Conservation (phyloP, 805 yeast species). For the Candida hispaniensis region DNA sequence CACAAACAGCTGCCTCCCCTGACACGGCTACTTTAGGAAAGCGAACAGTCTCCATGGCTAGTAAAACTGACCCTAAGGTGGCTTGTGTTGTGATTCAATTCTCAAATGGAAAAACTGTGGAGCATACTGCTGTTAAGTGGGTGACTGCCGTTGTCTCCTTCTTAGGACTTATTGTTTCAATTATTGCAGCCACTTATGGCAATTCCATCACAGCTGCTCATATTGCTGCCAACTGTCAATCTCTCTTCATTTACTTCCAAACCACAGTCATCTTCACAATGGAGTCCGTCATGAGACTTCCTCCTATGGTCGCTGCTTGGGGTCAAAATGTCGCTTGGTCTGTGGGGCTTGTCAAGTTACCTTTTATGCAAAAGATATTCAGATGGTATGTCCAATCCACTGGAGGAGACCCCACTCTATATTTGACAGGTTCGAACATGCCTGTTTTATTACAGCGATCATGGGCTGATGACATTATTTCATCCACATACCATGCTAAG, state of each 20-base stretch:
- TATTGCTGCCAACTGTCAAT: conserved; percentile 74
- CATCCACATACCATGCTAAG: neutral
- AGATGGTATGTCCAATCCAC: conserved; percentile 93
- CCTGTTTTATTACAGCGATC: conserved; percentile 59
- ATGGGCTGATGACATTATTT: neutral
- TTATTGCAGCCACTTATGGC: conserved; percentile 72
- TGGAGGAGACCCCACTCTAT: conserved; percentile 73
- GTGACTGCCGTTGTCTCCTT: conserved; percentile 89
- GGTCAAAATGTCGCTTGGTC: conserved; percentile 89
- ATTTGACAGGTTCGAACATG: conserved; percentile 45
- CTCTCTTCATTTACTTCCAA: conserved; percentile 80
- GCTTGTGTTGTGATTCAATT: conserved; percentile 73
- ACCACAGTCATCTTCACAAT: conserved; percentile 72
- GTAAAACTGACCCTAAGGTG: conserved; percentile 32
- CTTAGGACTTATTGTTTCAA: conserved; percentile 72
- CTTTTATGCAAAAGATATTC: conserved; percentile 76
- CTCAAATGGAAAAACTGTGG: conserved; percentile 67
- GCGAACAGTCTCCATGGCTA: too few relatives aligned
- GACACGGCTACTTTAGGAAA: too few relatives aligned
- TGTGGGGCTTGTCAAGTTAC: conserved; percentile 72
- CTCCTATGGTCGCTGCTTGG: conserved; percentile 92
- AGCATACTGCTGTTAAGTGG: conserved; percentile 80
- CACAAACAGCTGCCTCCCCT: too few relatives aligned
- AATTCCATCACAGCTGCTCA: conserved; percentile 84
- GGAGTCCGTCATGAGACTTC: conserved; percentile 76